These are phyloP conservation scores for Entomortierella parvispora DNA, from an alignment of 192 early-diverging fungal species.

Conservation along the genomic window DNA sequence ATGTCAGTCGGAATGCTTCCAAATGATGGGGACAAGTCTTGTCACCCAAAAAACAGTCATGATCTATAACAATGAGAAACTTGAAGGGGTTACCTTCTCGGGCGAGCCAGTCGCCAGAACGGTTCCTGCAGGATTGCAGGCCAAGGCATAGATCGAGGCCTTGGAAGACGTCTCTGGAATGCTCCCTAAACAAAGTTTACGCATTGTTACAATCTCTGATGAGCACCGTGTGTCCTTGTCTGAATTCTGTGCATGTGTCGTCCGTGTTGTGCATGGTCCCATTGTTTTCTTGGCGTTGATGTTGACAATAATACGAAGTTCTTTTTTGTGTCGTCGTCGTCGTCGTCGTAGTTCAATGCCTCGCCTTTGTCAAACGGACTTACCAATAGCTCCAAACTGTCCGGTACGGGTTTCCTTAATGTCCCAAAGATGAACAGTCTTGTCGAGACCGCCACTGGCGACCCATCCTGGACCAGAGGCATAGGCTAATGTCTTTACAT, in stretches of 20 bases:
- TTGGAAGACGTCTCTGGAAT: slow-evolving; percentile 65
- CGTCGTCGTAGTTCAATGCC: too few species aligned
- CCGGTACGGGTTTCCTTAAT: slow-evolving; percentile 67
- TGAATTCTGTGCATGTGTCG: too few species aligned
- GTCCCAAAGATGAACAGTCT: slow-evolving; percentile 92
- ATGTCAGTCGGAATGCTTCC: background rate
- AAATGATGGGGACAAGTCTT: too few species aligned
- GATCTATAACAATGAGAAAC: too few species aligned
- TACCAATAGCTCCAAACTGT: slow-evolving; percentile 57
- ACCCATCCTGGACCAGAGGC: slow-evolving; percentile 77
- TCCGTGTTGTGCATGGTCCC: too few species aligned
- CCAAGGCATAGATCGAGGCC: slow-evolving; percentile 89
- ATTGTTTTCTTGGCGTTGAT: too few species aligned
- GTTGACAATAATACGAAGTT: too few species aligned
- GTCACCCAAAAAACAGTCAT: too few species aligned
- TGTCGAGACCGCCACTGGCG: slow-evolving; percentile 92
- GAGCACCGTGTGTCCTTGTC: background rate
- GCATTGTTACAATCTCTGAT: background rate
- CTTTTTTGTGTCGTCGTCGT: too few species aligned
- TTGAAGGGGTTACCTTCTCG: slow-evolving; percentile 87
- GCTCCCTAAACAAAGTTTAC: slow-evolving; percentile 17
- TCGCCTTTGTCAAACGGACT: too few species aligned
- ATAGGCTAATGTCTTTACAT: slow-evolving; percentile 91
- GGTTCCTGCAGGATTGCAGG: slow-evolving; percentile 79
- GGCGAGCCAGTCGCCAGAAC: slow-evolving; percentile 92